Percentiles rank a stretch among this genome's conserved stretches.
Evolutionary conservation across 78 protist genomes (phyloP).

Genomic region (Speleostelium caveatum): DNA sequence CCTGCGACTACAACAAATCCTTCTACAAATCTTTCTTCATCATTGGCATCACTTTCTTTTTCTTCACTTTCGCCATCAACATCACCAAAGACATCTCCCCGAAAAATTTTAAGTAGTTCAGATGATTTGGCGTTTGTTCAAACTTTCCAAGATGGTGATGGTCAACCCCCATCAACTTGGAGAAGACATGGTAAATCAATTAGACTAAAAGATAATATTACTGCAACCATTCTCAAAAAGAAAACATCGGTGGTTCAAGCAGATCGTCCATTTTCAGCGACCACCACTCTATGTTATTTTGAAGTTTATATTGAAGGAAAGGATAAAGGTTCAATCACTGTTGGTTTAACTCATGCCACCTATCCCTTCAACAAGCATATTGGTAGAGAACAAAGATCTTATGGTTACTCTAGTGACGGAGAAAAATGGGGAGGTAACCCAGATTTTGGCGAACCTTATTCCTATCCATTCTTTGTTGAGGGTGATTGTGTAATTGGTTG

Average conservation of each 20-base stretch:
- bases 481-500: slow-evolving; percentile 63
- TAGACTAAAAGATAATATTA: slow-evolving; percentile 21
- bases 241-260: slow-evolving; percentile 53
- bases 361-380: slow-evolving; percentile 54
- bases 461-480: slow-evolving; percentile 3
- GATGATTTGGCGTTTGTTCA: slow-evolving; percentile 37
- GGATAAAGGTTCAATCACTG: slow-evolving; percentile 49
- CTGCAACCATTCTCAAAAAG: slow-evolving; percentile 43
- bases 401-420: slow-evolving; percentile 44
- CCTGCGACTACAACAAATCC: slow-evolving; percentile 1
- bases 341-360: slow-evolving; percentile 41
- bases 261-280: slow-evolving; percentile 45
- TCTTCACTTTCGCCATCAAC: slow-evolving; percentile 13
- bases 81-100: slow-evolving; percentile 33
- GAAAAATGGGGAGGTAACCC: slow-evolving; percentile 38
- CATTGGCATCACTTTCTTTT: background rate
- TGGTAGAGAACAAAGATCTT: slow-evolving; percentile 55
- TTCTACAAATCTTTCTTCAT: background rate
- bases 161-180: slow-evolving; percentile 62
- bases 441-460: slow-evolving; percentile 51
- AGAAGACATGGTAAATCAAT: slow-evolving; percentile 64
- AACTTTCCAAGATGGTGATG: slow-evolving; percentile 30
- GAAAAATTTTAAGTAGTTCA: slow-evolving; percentile 4
- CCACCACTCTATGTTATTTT: slow-evolving; percentile 30
- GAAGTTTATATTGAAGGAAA: slow-evolving; percentile 63